A percentile compares a stretch with the other conserved stretches of the same genome.
Evolutionary conservation across 805 yeast genomes (phyloP).

Genomic region (Yamadazyma phyllophila): DNA sequence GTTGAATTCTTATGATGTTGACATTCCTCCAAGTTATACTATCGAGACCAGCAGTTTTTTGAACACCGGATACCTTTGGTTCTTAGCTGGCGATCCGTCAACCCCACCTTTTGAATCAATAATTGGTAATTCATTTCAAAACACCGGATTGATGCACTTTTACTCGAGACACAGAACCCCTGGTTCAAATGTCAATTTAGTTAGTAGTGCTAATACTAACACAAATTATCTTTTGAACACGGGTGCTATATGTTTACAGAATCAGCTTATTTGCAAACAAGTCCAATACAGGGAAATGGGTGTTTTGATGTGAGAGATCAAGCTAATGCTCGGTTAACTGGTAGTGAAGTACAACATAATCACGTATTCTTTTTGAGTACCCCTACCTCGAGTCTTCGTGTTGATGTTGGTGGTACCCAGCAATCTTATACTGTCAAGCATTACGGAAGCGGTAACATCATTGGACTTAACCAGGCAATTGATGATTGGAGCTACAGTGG

Average conservation of each 20-base stretch:
- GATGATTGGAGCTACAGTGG: not conserved
- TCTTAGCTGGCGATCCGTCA: constrained; percentile 12
- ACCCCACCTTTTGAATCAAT: constrained; percentile 15
- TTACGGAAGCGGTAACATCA: constrained; percentile 23
- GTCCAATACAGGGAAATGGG: constrained; percentile 19
- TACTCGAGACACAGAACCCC: constrained; percentile 9
- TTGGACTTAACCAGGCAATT: constrained; percentile 12
- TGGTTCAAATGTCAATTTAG: constrained; percentile 14
- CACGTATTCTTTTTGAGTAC: constrained; percentile 20
- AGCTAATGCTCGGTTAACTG: constrained; percentile 11
- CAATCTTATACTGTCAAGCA: constrained; percentile 19
- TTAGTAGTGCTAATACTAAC: constrained; percentile 7
- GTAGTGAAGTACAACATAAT: constrained; percentile 3
- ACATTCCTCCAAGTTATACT: constrained; percentile 14
- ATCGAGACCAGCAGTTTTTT: constrained; percentile 10
- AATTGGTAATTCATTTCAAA: constrained; percentile 11
- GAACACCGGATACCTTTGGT: constrained; percentile 18
- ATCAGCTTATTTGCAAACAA: constrained; percentile 18
- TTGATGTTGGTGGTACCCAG: constrained; percentile 18
- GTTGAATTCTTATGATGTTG: constrained; percentile 15
- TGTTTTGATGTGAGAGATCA: constrained; percentile 18
- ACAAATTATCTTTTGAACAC: constrained; percentile 17
- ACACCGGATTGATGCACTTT: constrained; percentile 16
- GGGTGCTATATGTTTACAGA: constrained; percentile 26
- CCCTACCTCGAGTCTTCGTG: constrained; percentile 16